Percentiles rank a stretch among this genome's conserved stretches.
Conservation (phyloP, 2,329 filamentous ascomycete species). For the Cladorrhinum sp. region DNA sequence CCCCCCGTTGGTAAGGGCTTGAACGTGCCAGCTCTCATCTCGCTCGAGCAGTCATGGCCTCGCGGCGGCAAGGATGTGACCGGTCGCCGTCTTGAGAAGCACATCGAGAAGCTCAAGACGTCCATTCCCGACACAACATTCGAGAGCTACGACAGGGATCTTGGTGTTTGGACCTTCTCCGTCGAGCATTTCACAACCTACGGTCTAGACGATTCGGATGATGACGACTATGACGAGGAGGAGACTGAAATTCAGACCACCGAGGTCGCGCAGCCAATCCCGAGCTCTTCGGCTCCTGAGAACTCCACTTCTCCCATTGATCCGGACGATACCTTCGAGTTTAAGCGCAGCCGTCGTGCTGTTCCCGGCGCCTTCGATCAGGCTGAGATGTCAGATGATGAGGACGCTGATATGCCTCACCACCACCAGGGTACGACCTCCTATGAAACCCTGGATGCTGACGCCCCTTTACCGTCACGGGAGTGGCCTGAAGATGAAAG, state of each 20-base stretch:
- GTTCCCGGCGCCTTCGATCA: constrained; percentile 81
- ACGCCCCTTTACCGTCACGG: constrained; percentile 33
- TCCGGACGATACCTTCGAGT: constrained; percentile 58
- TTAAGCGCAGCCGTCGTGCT: constrained; percentile 45
- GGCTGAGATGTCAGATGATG: constrained; percentile 54
- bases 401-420: constrained; percentile 47
- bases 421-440: constrained; percentile 81
- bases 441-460: constrained; percentile 64
- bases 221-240: constrained; percentile 72
- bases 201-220: constrained; percentile 74
- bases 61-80: constrained; percentile 61
- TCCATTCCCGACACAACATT: constrained; percentile 75
- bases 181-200: constrained; percentile 99
- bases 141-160: constrained; percentile 72
- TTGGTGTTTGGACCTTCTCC: constrained; percentile 83
- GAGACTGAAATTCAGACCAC: constrained; percentile 60
- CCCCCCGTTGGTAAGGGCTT: constrained; percentile 82
- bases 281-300: constrained; percentile 20
- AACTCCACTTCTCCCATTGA: constrained; percentile 37
- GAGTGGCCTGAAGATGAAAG: constrained; percentile 55
- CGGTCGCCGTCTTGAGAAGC: constrained; percentile 70
- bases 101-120: constrained; percentile 75
- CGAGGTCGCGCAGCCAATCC: constrained; percentile 28
- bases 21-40: constrained; percentile 85
- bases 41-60: constrained; percentile 91